A percentile compares a stretch with the other conserved stretches of the same genome.
Evolutionary conservation across 176 grass and related monocot genomes (phyloP).

Genomic region (Otatea glauca): DNA sequence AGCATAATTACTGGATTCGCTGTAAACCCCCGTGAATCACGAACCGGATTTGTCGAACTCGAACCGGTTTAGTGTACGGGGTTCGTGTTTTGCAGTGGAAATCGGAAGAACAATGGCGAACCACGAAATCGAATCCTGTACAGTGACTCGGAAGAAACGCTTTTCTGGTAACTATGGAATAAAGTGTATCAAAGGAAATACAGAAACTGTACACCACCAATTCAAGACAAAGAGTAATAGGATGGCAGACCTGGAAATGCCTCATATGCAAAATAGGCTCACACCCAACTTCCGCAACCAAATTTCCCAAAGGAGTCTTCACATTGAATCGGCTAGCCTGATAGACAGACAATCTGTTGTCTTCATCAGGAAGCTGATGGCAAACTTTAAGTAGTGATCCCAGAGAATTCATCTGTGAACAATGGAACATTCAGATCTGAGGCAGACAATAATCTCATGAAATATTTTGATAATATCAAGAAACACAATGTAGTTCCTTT

Average conservation of each 20-base stretch:
- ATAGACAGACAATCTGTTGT: constrained; percentile 58
- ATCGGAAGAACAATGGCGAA: no score
- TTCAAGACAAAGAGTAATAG: constrained; percentile 32
- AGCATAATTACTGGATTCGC: neutral
- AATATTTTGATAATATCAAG: constrained; percentile 22
- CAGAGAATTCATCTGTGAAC: constrained; percentile 90
- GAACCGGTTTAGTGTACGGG: no score
- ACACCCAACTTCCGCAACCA: constrained; percentile 87
- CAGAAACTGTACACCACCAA: neutral
- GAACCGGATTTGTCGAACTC: no score
- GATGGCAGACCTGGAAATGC: constrained; percentile 81
- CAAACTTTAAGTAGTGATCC: constrained; percentile 74
- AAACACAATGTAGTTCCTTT: constrained; percentile 2
- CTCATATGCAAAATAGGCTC: constrained; percentile 99
- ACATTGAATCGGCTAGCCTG: constrained; percentile 76
- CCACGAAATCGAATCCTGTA: no score
- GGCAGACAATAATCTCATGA: neutral
- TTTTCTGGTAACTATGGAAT: no score
- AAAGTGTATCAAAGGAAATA: neutral
- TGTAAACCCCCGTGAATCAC: no score
- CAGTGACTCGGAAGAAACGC: no score
- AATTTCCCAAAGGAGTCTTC: constrained; percentile 82
- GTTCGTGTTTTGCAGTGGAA: no score
- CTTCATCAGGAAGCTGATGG: constrained; percentile 77
- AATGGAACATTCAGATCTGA: constrained; percentile 29